phyloP scores from a whole-genome alignment of 371 early-diverging fungal genomes.

The Actinomortierella wolfii region DNA sequence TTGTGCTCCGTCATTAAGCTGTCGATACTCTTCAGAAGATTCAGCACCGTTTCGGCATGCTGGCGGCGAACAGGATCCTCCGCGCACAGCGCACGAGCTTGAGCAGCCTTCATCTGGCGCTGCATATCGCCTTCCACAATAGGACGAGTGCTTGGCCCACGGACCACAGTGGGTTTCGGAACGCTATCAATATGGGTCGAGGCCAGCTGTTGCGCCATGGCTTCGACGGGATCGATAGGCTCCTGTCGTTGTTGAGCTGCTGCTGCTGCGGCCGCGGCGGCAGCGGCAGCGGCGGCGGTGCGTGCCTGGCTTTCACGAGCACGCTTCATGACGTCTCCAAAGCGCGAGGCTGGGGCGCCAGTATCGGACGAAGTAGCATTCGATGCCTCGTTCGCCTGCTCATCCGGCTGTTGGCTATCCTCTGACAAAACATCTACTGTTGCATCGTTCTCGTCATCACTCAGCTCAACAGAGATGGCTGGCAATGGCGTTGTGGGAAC shows the following conservation, averaged over 20 bases:
- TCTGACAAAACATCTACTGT: slow-evolving; percentile 3
- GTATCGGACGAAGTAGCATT: neutral
- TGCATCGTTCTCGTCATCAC: slow-evolving; percentile 5
- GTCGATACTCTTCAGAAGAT: slow-evolving; percentile 35
- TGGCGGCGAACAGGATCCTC: slow-evolving; percentile 30
- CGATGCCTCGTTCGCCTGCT: slow-evolving; percentile 3
- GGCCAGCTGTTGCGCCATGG: slow-evolving; percentile 29
- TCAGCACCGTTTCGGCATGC: slow-evolving; percentile 29
- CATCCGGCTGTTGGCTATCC: slow-evolving; percentile 2
- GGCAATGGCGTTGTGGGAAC: slow-evolving; percentile 15
- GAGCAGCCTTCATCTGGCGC: slow-evolving; percentile 22
- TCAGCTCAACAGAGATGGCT: slow-evolving; percentile 1
- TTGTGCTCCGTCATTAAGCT: slow-evolving; percentile 24
- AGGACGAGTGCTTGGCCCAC: slow-evolving; percentile 13
- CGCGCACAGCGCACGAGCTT: slow-evolving; percentile 26
- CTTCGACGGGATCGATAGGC: slow-evolving; percentile 21
- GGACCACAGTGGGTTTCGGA: slow-evolving; percentile 2
- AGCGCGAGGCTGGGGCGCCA: slow-evolving; percentile 7
- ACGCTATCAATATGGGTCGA: slow-evolving; percentile 11
- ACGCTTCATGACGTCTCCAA: slow-evolving; percentile 10
- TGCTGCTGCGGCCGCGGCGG: slow-evolving; percentile 5
- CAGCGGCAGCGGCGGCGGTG: slow-evolving; percentile 7
- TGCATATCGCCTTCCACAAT: slow-evolving; percentile 19
- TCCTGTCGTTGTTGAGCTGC: neutral
- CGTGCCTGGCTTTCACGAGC: slow-evolving; percentile 20